These are phyloP conservation scores for Marsdenia floribunda DNA, from an alignment of 257 asterid species.

Conservation along the genomic window DNA sequence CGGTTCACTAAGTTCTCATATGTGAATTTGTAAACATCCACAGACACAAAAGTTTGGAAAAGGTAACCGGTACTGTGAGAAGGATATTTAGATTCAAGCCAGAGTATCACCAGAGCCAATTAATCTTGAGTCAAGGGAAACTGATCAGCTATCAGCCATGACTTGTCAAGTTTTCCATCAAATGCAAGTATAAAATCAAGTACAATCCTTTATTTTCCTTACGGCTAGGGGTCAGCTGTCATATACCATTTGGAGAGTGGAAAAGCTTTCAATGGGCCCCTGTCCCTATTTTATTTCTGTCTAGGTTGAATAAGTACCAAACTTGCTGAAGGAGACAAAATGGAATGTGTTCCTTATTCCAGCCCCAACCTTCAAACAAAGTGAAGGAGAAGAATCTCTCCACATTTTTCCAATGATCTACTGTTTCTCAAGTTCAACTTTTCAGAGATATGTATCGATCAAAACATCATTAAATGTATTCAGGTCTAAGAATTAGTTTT, in stretches of 20 bases:
- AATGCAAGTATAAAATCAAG: slow-evolving; percentile 42
- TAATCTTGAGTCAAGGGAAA: slow-evolving; percentile 31
- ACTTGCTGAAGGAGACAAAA: slow-evolving; percentile 59
- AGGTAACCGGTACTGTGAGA: slow-evolving; percentile 16
- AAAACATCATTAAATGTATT: slow-evolving; percentile 3
- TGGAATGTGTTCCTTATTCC: slow-evolving; percentile 57
- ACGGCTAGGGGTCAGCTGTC: slow-evolving; percentile 31
- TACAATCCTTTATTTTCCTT: slow-evolving; percentile 40
- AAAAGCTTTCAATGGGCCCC: slow-evolving; percentile 36
- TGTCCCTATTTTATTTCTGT: slow-evolving; percentile 38
- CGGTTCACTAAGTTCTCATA: background rate
- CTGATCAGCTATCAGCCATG: slow-evolving; percentile 30
- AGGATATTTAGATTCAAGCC: slow-evolving; percentile 26
- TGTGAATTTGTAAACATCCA: slow-evolving; percentile 16
- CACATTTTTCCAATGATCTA: slow-evolving; percentile 19
- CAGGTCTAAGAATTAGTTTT: background rate
- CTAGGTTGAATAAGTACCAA: slow-evolving; percentile 63
- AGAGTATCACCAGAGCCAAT: slow-evolving; percentile 34
- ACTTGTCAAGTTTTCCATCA: slow-evolving; percentile 36
- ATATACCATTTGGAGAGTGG: slow-evolving; percentile 38
- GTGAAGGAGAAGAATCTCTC: slow-evolving; percentile 45
- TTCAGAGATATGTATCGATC: slow-evolving; percentile 1
- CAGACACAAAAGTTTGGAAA: slow-evolving; percentile 18
- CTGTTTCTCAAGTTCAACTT: slow-evolving; percentile 7
- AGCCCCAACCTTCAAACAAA: slow-evolving; percentile 60